Evolutionary conservation across 352 stramenopile species (phyloP).

Genomic region (Salisapilia sapeloensis): DNA sequence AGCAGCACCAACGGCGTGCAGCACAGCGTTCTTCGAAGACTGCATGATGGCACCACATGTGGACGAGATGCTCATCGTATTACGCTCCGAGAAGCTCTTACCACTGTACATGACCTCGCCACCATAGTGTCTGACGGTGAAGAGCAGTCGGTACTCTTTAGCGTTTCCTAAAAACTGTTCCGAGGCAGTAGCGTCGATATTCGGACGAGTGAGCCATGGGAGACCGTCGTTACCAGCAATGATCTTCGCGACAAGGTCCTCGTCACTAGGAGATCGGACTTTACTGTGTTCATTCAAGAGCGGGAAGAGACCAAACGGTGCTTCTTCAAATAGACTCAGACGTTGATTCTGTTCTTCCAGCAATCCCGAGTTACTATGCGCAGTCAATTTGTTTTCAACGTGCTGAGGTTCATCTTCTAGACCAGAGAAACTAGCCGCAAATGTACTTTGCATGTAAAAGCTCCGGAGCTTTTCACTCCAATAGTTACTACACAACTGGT

Average conservation of each 20-base stretch:
- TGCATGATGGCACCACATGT: slow-evolving; percentile 75
- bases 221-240: slow-evolving; percentile 51
- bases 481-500: slow-evolving; percentile 73
- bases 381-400: slow-evolving; percentile 35
- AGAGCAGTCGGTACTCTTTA: slow-evolving; percentile 61
- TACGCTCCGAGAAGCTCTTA: slow-evolving; percentile 46
- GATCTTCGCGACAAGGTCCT: slow-evolving; percentile 66
- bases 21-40: slow-evolving; percentile 61
- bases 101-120: slow-evolving; percentile 64
- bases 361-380: slow-evolving; percentile 32
- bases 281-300: slow-evolving; percentile 53
- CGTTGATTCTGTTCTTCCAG: slow-evolving; percentile 41
- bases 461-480: slow-evolving; percentile 73
- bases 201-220: slow-evolving; percentile 25
- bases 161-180: slow-evolving; percentile 51
- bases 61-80: slow-evolving; percentile 54
- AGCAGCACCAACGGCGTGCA: slow-evolving; percentile 44
- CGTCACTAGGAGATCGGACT: slow-evolving; percentile 41
- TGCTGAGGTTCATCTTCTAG: slow-evolving; percentile 44
- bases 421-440: slow-evolving; percentile 38
- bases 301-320: slow-evolving; percentile 56
- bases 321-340: slow-evolving; percentile 49
- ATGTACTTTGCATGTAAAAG: slow-evolving; percentile 65
- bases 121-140: slow-evolving; percentile 53
- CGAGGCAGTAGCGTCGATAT: slow-evolving; percentile 28